A percentile compares a stretch with the other conserved stretches of the same genome.
phyloP scores from a whole-genome alignment of 305 asterid species.

The Withania somnifera region DNA sequence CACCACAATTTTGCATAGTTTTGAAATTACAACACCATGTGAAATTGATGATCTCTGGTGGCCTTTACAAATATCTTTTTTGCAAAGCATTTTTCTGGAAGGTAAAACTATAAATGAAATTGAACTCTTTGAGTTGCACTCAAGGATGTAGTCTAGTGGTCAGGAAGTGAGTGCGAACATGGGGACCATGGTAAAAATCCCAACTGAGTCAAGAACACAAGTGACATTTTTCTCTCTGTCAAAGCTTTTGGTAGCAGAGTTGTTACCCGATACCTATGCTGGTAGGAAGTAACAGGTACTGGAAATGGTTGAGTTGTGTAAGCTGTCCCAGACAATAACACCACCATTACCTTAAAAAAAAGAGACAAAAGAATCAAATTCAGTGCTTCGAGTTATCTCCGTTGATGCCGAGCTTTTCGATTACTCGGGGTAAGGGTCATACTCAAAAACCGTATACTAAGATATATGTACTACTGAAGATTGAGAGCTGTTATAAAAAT shows the following conservation, averaged over 20 bases:
- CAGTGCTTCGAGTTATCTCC: not conserved
- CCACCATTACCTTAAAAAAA: not conserved
- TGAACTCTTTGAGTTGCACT: not conserved
- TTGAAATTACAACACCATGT: not conserved
- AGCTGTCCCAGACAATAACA: not conserved
- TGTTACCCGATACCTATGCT: not conserved
- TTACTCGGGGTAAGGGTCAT: not conserved
- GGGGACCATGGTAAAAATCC: not conserved
- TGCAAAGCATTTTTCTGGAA: not conserved
- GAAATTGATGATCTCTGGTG: not conserved
- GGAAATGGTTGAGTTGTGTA: not conserved
- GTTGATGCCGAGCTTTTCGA: not conserved
- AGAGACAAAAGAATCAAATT: not conserved
- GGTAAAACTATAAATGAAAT: not conserved
- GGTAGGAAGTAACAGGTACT: not conserved
- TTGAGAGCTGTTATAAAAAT: not conserved
- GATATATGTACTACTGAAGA: not conserved
- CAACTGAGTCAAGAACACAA: not conserved
- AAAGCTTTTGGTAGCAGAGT: not conserved
- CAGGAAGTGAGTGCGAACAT: not conserved
- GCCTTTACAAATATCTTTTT: not conserved
- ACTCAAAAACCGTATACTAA: not conserved
- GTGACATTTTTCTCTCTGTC: not conserved
- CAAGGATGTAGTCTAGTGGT: not conserved
- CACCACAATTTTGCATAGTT: not conserved